Evolutionary conservation across 331 rosid species (phyloP).

Genomic region (Acacia pycnantha): DNA sequence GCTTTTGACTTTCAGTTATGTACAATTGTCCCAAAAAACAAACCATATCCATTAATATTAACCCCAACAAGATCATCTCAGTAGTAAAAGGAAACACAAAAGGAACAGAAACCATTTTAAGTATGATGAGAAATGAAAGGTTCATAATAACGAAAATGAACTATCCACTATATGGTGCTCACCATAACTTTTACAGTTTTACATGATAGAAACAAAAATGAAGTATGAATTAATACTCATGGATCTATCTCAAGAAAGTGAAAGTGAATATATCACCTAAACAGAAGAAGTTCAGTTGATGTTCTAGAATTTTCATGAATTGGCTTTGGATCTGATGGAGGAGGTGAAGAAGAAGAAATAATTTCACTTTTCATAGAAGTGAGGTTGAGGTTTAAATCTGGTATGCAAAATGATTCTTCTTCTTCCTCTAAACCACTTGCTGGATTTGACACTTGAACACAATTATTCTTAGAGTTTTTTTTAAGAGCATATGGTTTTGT

Average conservation of each 20-base stretch:
- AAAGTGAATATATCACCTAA: conserved; percentile 6
- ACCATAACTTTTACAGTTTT: too few species aligned
- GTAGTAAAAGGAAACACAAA: background rate
- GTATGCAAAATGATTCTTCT: conserved; percentile 44
- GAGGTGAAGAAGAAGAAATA: conserved; percentile 17
- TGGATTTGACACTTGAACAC: conserved; percentile 47
- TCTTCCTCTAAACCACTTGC: conserved; percentile 35
- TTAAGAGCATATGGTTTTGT: background rate
- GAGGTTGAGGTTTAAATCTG: conserved; percentile 62
- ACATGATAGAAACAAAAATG: too few species aligned
- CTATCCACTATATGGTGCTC: background rate
- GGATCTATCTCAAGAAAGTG: background rate
- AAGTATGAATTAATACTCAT: too few species aligned
- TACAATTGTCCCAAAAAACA: too few species aligned
- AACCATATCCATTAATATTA: too few species aligned
- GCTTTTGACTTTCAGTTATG: too few species aligned
- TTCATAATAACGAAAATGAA: background rate
- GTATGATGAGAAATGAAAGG: background rate
- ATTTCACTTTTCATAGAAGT: background rate
- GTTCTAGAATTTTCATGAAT: conserved; percentile 16
- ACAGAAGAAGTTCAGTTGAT: conserved; percentile 35
- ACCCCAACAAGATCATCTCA: background rate
- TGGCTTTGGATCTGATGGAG: background rate
- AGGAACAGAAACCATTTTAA: background rate
- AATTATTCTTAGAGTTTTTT: background rate